phyloP scores from a whole-genome alignment of 2,329 filamentous ascomycete species.

The Stachybotrys chartarum region DNA sequence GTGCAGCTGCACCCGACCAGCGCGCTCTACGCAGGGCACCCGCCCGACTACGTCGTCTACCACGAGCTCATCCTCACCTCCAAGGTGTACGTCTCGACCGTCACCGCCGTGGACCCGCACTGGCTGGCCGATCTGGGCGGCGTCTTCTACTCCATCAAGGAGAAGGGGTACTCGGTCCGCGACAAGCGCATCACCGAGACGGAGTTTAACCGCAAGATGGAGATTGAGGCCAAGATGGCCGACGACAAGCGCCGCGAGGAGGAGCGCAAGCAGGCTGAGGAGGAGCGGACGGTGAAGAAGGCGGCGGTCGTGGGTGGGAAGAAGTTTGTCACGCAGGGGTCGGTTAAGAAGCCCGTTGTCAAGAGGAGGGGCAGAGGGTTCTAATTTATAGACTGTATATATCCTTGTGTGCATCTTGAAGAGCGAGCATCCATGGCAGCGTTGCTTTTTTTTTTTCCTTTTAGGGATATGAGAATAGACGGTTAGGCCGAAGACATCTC shows the following conservation, averaged over 20 bases:
- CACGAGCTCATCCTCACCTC: slow-evolving; percentile 95
- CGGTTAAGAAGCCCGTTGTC: slow-evolving; percentile 52
- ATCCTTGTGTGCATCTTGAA: too few species aligned
- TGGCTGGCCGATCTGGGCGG: slow-evolving; percentile 96
- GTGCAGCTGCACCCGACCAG: slow-evolving; percentile 93
- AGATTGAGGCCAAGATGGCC: slow-evolving; percentile 89
- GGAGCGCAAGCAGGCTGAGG: slow-evolving; percentile 43
- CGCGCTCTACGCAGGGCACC: slow-evolving; percentile 87
- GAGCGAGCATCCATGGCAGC: too few species aligned
- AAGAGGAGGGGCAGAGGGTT: slow-evolving; percentile 51
- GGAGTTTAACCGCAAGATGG: slow-evolving; percentile 88
- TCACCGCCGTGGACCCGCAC: slow-evolving; percentile 91
- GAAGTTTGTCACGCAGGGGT: slow-evolving; percentile 55
- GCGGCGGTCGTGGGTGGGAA: slow-evolving; percentile 33
- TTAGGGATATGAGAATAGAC: too few species aligned
- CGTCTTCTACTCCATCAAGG: slow-evolving; percentile 95
- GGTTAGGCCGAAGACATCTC: too few species aligned
- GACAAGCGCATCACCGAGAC: slow-evolving; percentile 83
- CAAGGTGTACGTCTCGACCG: slow-evolving; percentile 97
- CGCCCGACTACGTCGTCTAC: slow-evolving; percentile 96
- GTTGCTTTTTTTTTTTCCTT: too few species aligned
- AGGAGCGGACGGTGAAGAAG: slow-evolving; percentile 34
- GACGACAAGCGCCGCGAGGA: slow-evolving; percentile 69
- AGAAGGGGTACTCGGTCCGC: slow-evolving; percentile 87
- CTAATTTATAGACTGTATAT: slow-evolving; percentile 15